A percentile compares a stretch with the other conserved stretches of the same genome.
These are phyloP conservation scores for Thalassiosira exigua DNA, from an alignment of 352 stramenopile species.

Conservation along the genomic window DNA sequence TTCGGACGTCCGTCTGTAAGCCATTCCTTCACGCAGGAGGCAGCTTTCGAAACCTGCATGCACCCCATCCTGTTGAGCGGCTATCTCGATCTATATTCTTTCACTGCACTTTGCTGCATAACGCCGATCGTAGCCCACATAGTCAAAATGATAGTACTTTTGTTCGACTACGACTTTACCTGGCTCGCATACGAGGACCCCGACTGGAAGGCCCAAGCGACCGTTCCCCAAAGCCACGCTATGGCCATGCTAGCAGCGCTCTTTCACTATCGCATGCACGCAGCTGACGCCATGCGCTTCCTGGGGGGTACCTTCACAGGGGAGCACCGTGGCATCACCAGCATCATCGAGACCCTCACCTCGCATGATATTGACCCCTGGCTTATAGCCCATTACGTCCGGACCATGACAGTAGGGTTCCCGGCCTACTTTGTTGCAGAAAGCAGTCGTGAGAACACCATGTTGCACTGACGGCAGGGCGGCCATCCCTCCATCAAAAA, in stretches of 20 bases:
- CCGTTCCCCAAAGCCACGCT: not conserved
- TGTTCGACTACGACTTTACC: slow-evolving; percentile 15
- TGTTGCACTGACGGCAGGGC: not conserved
- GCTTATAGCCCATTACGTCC: slow-evolving; percentile 10
- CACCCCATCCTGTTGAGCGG: slow-evolving; percentile 16
- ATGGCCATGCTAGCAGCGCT: slow-evolving; percentile 18
- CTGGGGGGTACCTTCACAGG: slow-evolving; percentile 22
- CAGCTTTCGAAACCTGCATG: slow-evolving; percentile 18
- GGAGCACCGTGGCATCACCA: slow-evolving; percentile 2
- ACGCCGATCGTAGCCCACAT: slow-evolving; percentile 18
- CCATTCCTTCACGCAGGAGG: slow-evolving; percentile 30
- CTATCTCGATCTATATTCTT: not conserved
- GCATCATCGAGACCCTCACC: not conserved
- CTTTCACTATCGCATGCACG: slow-evolving; percentile 18
- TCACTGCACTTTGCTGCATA: not conserved
- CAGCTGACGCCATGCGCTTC: slow-evolving; percentile 3
- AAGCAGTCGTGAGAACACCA: slow-evolving; percentile 4
- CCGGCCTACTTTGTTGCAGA: slow-evolving; percentile 15
- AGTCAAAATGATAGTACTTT: not conserved
- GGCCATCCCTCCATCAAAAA: slow-evolving; percentile 21
- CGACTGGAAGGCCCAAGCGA: slow-evolving; percentile 8
- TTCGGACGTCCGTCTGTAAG: slow-evolving; percentile 4
- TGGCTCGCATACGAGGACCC: slow-evolving; percentile 10
- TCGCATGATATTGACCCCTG: slow-evolving; percentile 3
- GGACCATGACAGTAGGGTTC: slow-evolving; percentile 15